phyloP scores from a whole-genome alignment of 2,329 filamentous ascomycete species.

The Fusarium sp. region DNA sequence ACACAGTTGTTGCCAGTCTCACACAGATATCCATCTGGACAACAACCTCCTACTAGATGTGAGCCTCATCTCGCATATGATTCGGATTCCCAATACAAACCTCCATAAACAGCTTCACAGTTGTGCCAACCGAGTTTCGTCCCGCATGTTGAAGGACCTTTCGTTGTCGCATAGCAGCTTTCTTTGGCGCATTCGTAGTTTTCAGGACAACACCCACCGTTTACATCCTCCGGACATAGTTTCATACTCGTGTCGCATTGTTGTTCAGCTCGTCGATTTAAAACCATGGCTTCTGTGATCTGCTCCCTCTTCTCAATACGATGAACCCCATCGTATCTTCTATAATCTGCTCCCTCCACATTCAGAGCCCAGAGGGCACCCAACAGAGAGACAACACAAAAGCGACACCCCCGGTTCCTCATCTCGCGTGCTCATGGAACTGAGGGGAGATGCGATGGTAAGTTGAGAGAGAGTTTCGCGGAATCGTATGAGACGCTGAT shows the following conservation, averaged over 20 bases:
- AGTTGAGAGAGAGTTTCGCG: constrained; percentile 13
- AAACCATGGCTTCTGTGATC: constrained; percentile 35
- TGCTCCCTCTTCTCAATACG: constrained; percentile 46
- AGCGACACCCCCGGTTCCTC: constrained; percentile 40
- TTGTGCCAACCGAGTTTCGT: constrained; percentile 52
- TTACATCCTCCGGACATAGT: constrained; percentile 54
- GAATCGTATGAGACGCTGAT: constrained; percentile 20
- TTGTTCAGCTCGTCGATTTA: constrained; percentile 33
- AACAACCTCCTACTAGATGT: constrained; percentile 56
- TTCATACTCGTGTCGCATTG: constrained; percentile 46
- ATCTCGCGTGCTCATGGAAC: constrained; percentile 36
- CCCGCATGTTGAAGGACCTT: constrained; percentile 55
- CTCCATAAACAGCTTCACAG: constrained; percentile 54
- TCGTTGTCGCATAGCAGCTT: constrained; percentile 61
- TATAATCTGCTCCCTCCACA: constrained; percentile 45
- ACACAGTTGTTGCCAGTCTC: constrained; percentile 54
- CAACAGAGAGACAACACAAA: constrained; percentile 34
- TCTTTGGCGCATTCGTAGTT: constrained; percentile 60
- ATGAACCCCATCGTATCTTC: constrained; percentile 48
- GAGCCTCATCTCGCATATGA: constrained; percentile 9
- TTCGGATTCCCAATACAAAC: constrained; percentile 40
- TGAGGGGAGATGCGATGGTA: constrained; percentile 23
- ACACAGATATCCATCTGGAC: constrained; percentile 59
- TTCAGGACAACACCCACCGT: constrained; percentile 61
- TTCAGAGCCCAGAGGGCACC: constrained; percentile 35